Evolutionary conservation across 1,284 basidiomycete genomes (phyloP), one percentile per base, ranked within the genome.

Genomic region (Cystobasidium sp.): DNA sequence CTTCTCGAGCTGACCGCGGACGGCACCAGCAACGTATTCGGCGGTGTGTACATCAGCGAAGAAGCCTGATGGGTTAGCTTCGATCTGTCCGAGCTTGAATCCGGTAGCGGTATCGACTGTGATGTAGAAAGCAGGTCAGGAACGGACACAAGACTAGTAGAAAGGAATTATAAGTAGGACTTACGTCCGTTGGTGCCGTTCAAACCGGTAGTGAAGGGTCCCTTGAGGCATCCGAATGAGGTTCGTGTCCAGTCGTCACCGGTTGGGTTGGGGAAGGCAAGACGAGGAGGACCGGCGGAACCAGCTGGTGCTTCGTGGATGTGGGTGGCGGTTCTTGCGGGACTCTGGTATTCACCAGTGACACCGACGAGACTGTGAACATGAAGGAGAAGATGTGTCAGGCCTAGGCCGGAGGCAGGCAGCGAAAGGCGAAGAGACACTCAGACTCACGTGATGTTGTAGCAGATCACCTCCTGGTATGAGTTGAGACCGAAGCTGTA

Each of bases 121-220:
- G 24, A 9, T 43, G 44, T 72, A 72, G 39, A 46, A 16, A 22
- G 20, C 39, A 20, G n/a, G 62, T 59, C 49, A 18, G 24, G 31
- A 18, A 20, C n/a, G 52, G 10, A 22, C 41, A 51, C 47, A 6
- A 63, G 24, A 44, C 14, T 18, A 53, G 39, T 43, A 55, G 20
- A 8, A 16, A 12, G 20, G 14, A 41, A 44, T 22, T 9, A 44
- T 63, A 16, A 49, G n/a, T 8, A 46, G 16, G 43, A 79, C 79
- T 77, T 70, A 80, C 80, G 76, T 10, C 80, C 80, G 76, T 80
- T 80, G 75, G 75, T 22, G 9, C 68, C 47, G 78, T 39, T 44
- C n/a, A 82, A 53, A 20, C 82, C 82, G 20, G 83, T 84, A 16
- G 66, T 78, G 80, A 84, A 84, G 10, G 82, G 82, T 2, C 82